Percentiles rank a stretch among this genome's conserved stretches.
Conservation (phyloP, 139 green algal species). For the Chlorella sorokiniana region DNA sequence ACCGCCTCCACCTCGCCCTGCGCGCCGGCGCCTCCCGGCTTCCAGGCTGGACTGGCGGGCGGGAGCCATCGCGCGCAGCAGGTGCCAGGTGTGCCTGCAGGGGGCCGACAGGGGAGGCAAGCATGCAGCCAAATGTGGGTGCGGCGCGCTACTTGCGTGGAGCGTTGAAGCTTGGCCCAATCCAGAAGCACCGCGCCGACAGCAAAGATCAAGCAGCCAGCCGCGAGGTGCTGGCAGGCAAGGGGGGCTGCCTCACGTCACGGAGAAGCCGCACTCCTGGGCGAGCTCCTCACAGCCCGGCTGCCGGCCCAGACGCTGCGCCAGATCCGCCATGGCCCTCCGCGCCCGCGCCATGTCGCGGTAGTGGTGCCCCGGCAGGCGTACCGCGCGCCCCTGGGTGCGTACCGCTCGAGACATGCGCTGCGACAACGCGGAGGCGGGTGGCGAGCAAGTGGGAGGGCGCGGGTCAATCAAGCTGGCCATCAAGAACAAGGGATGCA, state of each 20-base stretch:
- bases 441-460: neutral
- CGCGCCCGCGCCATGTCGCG: conserved; percentile 2
- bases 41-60: neutral
- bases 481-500: neutral
- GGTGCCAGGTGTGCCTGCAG: neutral
- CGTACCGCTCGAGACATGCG: neutral
- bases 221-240: neutral
- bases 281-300: neutral
- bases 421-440: neutral
- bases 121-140: neutral
- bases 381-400: neutral
- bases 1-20: neutral
- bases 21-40: too few species aligned
- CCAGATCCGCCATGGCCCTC: neutral
- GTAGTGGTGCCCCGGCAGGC: conserved; percentile 6
- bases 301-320: neutral
- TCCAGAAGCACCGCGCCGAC: too few species aligned
- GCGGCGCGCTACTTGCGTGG: too few species aligned
- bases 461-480: neutral
- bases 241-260: neutral
- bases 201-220: neutral
- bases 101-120: neutral
- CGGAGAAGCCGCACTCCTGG: neutral
- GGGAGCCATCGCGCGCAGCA: neutral
- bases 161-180: too few species aligned